Evolutionary conservation across 2,329 filamentous ascomycete species (phyloP).

Genomic region (Leptographium procerum): DNA sequence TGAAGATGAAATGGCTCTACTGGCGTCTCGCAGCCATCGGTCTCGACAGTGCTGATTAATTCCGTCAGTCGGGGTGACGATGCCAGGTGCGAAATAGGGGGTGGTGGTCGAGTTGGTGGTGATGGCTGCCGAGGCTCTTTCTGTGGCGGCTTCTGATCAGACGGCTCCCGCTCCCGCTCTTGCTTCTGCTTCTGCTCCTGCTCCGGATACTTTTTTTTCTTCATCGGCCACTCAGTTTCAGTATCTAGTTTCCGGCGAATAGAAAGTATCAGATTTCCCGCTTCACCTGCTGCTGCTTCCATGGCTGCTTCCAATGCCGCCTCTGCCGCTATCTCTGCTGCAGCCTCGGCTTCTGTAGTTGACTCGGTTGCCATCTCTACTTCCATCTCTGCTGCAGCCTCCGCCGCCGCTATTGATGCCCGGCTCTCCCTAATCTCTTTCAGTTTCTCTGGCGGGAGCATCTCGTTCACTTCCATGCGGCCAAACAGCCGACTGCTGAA

Average conservation of each 20-base stretch:
- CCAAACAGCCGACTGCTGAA: constrained; percentile 43
- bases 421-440: constrained; percentile 32
- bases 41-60: constrained; percentile 2
- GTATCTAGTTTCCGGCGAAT: too few species aligned
- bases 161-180: too few species aligned
- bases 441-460: constrained; percentile 41
- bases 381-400: not conserved
- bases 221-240: not conserved
- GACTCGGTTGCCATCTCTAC: not conserved
- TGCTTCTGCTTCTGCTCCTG: not conserved
- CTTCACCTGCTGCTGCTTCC: not conserved
- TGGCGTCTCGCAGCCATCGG: constrained; percentile 27
- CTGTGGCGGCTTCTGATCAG: too few species aligned
- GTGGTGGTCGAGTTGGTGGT: constrained; percentile 1
- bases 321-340: not conserved
- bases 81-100: not conserved
- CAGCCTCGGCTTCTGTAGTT: not conserved
- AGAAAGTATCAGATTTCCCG: too few species aligned
- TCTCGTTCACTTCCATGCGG: constrained; percentile 46
- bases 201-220: not conserved
- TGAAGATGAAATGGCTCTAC: constrained; percentile 40
- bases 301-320: not conserved
- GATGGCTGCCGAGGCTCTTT: not conserved
- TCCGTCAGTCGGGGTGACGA: constrained; percentile 10
- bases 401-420: constrained; percentile 17